Evolutionary conservation across 108 stramenopile species (phyloP).

Genomic region (Skeletonema menzelii): DNA sequence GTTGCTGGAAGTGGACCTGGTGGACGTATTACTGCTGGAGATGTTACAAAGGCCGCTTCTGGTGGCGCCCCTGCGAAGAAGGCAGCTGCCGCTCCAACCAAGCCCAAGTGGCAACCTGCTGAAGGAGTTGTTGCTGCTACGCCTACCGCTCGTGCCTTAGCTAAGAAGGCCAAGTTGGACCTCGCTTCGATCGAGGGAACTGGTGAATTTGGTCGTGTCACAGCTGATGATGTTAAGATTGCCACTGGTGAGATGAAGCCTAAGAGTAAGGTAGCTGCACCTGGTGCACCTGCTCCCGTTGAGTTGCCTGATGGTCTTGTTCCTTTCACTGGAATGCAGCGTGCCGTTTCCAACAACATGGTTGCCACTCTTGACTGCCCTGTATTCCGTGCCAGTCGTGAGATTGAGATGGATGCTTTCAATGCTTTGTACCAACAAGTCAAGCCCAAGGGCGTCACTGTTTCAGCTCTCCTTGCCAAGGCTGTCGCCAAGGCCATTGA

Average conservation of each 20-base stretch:
- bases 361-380: conserved; percentile 89
- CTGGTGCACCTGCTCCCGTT: conserved; percentile 45
- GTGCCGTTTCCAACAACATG: conserved; percentile 98
- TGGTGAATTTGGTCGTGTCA: conserved; percentile 95
- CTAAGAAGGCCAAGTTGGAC: conserved; percentile 90
- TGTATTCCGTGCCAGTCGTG: conserved; percentile 92
- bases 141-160: conserved; percentile 76
- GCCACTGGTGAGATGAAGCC: conserved; percentile 90
- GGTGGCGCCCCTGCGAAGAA: conserved; percentile 65
- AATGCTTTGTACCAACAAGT: conserved; percentile 91
- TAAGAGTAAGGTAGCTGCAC: conserved; percentile 57
- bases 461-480: conserved; percentile 94
- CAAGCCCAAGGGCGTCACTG: conserved; percentile 93
- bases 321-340: conserved; percentile 97
- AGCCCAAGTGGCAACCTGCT: conserved; percentile 82
- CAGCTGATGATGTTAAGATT: conserved; percentile 87
- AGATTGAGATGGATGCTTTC: conserved; percentile 92
- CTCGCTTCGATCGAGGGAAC: conserved; percentile 82
- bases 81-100: conserved; percentile 60
- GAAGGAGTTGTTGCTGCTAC: conserved; percentile 86
- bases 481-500: conserved; percentile 93
- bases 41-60: conserved; percentile 76
- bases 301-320: conserved; percentile 89
- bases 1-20: conserved; percentile 92
- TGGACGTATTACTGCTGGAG: conserved; percentile 86